These are phyloP conservation scores for Hypocreales sp. DNA, from an alignment of 2,329 filamentous ascomycete species.

Conservation along the genomic window DNA sequence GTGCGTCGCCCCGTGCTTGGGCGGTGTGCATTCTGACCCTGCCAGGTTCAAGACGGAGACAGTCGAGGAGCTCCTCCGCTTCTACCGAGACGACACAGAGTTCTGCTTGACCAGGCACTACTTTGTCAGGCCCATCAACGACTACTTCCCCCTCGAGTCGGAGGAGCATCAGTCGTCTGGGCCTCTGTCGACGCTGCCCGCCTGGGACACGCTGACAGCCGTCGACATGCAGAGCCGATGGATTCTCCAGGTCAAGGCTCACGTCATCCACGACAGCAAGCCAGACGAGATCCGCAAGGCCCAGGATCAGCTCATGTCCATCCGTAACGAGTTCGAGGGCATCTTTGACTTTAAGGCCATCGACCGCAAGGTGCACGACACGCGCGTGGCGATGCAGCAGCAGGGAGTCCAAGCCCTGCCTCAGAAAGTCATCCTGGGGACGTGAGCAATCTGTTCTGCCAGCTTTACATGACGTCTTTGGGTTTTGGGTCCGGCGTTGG, in stretches of 20 bases:
- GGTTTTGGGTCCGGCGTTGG: too few relatives aligned
- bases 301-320: conserved; percentile 31
- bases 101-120: conserved; percentile 35
- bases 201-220: conserved; percentile 29
- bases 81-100: conserved; percentile 37
- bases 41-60: conserved; percentile 35
- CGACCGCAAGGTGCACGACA: conserved; percentile 38
- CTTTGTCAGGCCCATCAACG: conserved; percentile 17
- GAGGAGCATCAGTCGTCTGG: conserved; percentile 4
- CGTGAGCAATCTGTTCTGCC: too few relatives aligned
- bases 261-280: conserved; percentile 39
- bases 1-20: conserved; percentile 17
- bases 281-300: conserved; percentile 41
- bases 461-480: too few relatives aligned
- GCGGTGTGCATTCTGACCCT: conserved; percentile 1
- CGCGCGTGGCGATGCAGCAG: conserved; percentile 24
- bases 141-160: conserved; percentile 16
- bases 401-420: conserved; percentile 22
- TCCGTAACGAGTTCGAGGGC: conserved; percentile 31
- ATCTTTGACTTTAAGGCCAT: conserved; percentile 35
- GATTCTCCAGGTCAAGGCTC: conserved; percentile 37
- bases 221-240: conserved; percentile 34
- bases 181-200: conserved; percentile 20
- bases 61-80: conserved; percentile 36
- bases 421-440: conserved; percentile 20